phyloP scores from a whole-genome alignment of 345 rosid species.

The Ailanthus altissimus region DNA sequence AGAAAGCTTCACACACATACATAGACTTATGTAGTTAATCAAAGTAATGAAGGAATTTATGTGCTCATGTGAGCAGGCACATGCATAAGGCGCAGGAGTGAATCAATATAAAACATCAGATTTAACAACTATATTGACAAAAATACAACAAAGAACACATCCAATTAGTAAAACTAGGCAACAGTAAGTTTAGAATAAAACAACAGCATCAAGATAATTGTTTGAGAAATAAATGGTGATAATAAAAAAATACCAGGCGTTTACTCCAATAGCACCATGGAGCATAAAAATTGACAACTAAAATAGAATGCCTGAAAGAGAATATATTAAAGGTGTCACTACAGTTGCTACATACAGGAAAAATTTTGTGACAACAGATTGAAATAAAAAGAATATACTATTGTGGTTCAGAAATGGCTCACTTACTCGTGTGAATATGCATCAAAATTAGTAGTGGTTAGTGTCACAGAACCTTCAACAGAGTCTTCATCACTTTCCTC shows the following conservation, averaged over 20 bases:
- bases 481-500: slow-evolving; percentile 68
- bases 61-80: not conserved
- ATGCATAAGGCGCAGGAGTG: not conserved
- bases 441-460: slow-evolving; percentile 70
- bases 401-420: slow-evolving; percentile 20
- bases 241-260: slow-evolving; percentile 69
- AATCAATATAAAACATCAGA: not conserved
- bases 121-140: not conserved
- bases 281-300: slow-evolving; percentile 91
- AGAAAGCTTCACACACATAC: not conserved
- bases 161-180: not conserved
- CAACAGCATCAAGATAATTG: not conserved
- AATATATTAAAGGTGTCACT: slow-evolving; percentile 1
- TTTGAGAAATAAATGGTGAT: slow-evolving; percentile 16
- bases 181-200: not conserved
- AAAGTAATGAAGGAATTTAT: not conserved
- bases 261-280: slow-evolving; percentile 99
- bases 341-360: slow-evolving; percentile 5
- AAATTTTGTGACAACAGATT: slow-evolving; percentile 5
- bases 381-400: slow-evolving; percentile 14
- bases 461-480: slow-evolving; percentile 61
- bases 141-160: not conserved
- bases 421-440: slow-evolving; percentile 72
- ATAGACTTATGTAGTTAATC: not conserved
- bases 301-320: slow-evolving; percentile 76